Base-by-base conservation (phyloP, 371 early-diverging fungal genomes). In the Mucor irregularis region DNA sequence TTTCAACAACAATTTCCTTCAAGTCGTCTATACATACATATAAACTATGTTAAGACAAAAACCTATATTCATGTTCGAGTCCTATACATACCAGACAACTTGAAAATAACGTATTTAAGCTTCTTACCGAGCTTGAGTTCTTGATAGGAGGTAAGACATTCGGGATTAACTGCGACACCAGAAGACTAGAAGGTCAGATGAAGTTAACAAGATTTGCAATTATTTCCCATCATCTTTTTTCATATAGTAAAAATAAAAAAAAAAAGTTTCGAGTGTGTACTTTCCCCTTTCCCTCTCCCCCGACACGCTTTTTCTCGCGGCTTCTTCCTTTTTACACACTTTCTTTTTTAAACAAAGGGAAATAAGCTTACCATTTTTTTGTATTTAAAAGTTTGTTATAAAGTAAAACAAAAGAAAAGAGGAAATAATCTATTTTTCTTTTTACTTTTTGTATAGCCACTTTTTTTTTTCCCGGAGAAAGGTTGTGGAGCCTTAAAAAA, bases 31-130 rank as follows among this genome's bases (percentile, higher is more conserved):
- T 30, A n/a, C n/a, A n/a, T 48, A 17, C 5, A 34, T 29, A 43
- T n/a, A 24, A 38, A 11, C 28, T 24, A 33, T 21, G 22, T 33
- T 38, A 26, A 25, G 28, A 42, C 2, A 31, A 31, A 10, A 11
- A 5, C 10, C 35, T 14, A 6, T 35, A 13, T 35, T 35, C 14
- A 13, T 35, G 7, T 14, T 13, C 17, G 21, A 39, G 11, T 5
- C 3, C 14, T 5, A 39, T 11, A 10, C 48, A 69, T 70, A 73
- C 80, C 85, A 64, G 70, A 77, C 48, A 96, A 73, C 80, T 88
- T 90, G 85, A 76, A 94, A 66, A 91, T 78, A 51, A 93, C 76
- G 68, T 80, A 95, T 69, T 85, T 85, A 75, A 74, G 82, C 64
- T 81, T 81, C 64, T 90, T 86, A 58, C 73, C 74, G 44, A 89